A percentile compares a stretch with the other conserved stretches of the same genome.
These are phyloP conservation scores for Collybiopsis confluens DNA, from an alignment of 768 basidiomycete species.

Conservation along the genomic window DNA sequence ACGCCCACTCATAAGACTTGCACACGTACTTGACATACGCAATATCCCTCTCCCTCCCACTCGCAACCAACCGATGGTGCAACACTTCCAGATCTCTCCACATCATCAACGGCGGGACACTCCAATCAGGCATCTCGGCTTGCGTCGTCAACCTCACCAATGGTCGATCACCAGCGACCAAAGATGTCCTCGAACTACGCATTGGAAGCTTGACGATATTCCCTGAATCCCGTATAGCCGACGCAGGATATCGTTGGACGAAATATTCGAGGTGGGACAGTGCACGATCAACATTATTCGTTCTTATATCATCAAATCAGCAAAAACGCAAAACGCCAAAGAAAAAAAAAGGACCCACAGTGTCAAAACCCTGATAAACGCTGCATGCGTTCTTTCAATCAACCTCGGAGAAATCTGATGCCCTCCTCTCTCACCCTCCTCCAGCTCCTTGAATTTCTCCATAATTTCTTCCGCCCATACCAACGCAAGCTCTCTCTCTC, in stretches of 20 bases:
- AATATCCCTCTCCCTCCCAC: conserved; percentile 41
- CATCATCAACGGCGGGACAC: conserved; percentile 51
- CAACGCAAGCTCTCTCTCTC: conserved; percentile 47
- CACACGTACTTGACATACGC: conserved; percentile 70
- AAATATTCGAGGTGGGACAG: conserved; percentile 59
- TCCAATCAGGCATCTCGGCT: conserved; percentile 55
- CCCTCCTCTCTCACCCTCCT: conserved; percentile 28
- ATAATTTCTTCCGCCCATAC: conserved; percentile 62
- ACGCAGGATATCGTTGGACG: conserved; percentile 60
- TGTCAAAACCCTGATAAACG: conserved; percentile 61
- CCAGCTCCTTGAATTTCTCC: conserved; percentile 54
- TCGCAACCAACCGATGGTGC: conserved; percentile 64
- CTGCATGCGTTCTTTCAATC: conserved; percentile 65
- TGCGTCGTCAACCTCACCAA: conserved; percentile 66
- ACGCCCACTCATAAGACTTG: conserved; percentile 66
- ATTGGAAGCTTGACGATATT: conserved; percentile 34
- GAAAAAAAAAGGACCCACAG: conserved; percentile 40
- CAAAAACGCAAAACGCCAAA: conserved; percentile 3
- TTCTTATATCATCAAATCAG: conserved; percentile 28
- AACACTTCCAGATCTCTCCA: conserved; percentile 73
- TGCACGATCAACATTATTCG: conserved; percentile 46
- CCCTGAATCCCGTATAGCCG: conserved; percentile 30
- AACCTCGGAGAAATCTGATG: conserved; percentile 31
- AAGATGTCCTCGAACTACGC: conserved; percentile 55
- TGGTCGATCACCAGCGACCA: conserved; percentile 53